Conservation (phyloP, 2,329 filamentous ascomycete genomes). For the Rhexocercosporidium sp. region DNA sequence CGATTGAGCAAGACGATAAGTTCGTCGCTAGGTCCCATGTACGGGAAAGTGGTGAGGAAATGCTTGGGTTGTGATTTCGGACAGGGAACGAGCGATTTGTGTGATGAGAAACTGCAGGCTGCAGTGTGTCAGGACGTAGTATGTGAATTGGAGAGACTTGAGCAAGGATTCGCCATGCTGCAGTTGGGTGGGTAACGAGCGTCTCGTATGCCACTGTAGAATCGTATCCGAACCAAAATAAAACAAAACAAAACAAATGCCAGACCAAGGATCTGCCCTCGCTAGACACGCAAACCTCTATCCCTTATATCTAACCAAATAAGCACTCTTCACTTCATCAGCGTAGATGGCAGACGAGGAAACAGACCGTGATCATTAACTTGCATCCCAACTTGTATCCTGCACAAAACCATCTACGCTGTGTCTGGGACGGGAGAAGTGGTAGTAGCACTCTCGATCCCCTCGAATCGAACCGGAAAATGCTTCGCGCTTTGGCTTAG, state of each 20-base stretch:
- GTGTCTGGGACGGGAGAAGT: background rate
- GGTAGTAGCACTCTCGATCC: background rate
- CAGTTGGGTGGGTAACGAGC: conserved; percentile 2
- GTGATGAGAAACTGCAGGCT: conserved; percentile 21
- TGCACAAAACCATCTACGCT: background rate
- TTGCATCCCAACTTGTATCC: background rate
- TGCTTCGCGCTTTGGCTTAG: background rate
- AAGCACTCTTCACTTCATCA: background rate
- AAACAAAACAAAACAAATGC: too few species aligned
- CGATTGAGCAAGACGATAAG: conserved; percentile 1
- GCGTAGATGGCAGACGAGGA: background rate
- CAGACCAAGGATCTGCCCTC: too few species aligned
- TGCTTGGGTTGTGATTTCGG: conserved; percentile 29
- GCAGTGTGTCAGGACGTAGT: conserved; percentile 26
- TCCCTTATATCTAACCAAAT: background rate
- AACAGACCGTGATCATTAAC: background rate
- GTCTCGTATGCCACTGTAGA: too few species aligned
- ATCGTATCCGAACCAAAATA: too few species aligned
- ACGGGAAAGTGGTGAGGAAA: conserved; percentile 25
- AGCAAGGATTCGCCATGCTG: conserved; percentile 19
- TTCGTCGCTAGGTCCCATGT: conserved; percentile 10
- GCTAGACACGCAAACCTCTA: background rate
- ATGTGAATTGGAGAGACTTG: conserved; percentile 27
- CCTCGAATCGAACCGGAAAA: background rate
- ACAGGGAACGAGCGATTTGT: conserved; percentile 21